phyloP scores from a whole-genome alignment of 179 eudicot species.

The Pouteria campechiana region DNA sequence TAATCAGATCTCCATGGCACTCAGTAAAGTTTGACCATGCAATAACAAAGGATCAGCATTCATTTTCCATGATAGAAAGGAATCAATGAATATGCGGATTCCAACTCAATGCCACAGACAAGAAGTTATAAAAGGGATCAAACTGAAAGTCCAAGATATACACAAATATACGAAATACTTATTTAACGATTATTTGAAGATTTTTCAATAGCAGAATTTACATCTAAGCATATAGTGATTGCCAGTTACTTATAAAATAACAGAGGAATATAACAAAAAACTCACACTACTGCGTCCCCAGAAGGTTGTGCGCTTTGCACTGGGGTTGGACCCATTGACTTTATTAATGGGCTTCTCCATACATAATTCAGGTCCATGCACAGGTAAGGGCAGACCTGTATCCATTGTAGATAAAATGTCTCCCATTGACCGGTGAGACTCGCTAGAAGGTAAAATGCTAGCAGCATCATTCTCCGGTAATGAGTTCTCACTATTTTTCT shows the following conservation, averaged over 20 bases:
- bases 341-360: constrained; percentile 46
- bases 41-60: too few species aligned
- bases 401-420: constrained; percentile 75
- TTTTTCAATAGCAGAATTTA: too few species aligned
- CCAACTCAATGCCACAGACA: too few species aligned
- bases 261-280: not conserved
- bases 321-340: constrained; percentile 27
- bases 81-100: too few species aligned
- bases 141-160: too few species aligned
- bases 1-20: too few species aligned
- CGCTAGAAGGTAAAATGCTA: constrained; percentile 19
- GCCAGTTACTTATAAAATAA: not conserved
- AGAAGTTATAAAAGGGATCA: too few species aligned
- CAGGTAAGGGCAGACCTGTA: constrained; percentile 61
- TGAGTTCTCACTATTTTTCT: constrained; percentile 24
- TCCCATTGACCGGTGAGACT: constrained; percentile 67
- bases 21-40: too few species aligned
- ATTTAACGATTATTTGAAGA: too few species aligned
- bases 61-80: too few species aligned
- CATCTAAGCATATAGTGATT: too few species aligned
- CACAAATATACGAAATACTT: too few species aligned
- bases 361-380: constrained; percentile 41
- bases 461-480: constrained; percentile 27
- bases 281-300: constrained; percentile 87
- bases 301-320: constrained; percentile 55